Base-by-base conservation (phyloP, 2,329 filamentous ascomycete genomes). In the Camillea tinctor region DNA sequence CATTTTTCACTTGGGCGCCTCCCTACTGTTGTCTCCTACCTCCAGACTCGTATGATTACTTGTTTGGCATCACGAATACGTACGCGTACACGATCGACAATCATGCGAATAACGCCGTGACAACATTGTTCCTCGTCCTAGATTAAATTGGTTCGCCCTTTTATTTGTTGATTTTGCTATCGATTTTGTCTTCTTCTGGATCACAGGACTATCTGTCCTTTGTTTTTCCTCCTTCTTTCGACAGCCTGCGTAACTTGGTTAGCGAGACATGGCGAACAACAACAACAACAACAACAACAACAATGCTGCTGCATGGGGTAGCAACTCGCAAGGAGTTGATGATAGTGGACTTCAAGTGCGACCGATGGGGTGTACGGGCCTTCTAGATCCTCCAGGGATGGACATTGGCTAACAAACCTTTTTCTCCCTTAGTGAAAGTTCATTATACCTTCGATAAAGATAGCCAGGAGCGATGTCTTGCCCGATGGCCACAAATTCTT, bases 361-460 rank as follows among this genome's bases (percentile, higher is more conserved):
- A 70, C 79, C 81, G 50, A 89, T 91, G 86, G 87, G 87, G 77
- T 81, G 88, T 90, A 85, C 74, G 87, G 79, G 59, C 54, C 59
- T 52, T 65, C 57, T 26, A n/a, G 40, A 26, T 54, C 23, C 36
- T 59, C 23, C 23, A 51, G 24, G 23, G 7, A 13, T 19, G 55
- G 36, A 60, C 55, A 57, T 60, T 58, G 22, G 64, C 69, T 73
- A 57, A 73, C 61, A 30, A 55, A 40, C 60, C 22, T 15, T 56
- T 19, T 62, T 30, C 26, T 30, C 26, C 26, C 26, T 50, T 75
- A 96, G 93, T 98, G 76, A 98, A 98, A 82, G 90, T 98, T 54
- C 88, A 96, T 62, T 99, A 98, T 77, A 97, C 93, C 30, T 97
- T 98, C 77, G 93, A 98, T 75, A 88, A 89, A 72, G 89, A 94